Conservation (phyloP, 257 asterid species). For the Solanum sejunctum region DNA sequence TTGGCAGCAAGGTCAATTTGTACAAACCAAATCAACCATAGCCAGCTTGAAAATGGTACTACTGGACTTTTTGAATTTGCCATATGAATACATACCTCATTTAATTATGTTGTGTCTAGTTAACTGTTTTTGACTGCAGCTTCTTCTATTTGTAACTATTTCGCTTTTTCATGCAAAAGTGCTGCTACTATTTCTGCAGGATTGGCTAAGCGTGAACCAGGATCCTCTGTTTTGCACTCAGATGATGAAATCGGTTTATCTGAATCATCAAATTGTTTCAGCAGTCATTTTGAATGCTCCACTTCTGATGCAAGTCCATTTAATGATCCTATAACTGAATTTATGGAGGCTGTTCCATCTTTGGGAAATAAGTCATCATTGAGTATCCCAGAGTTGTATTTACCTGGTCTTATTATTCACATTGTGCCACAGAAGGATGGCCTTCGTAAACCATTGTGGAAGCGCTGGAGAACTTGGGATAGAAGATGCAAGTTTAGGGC, state of each 20-base stretch:
- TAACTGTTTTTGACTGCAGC: not conserved
- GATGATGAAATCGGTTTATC: not conserved
- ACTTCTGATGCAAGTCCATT: not conserved
- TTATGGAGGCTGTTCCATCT: slow-evolving; percentile 10
- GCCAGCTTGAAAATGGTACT: not conserved
- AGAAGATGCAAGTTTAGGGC: slow-evolving; percentile 5
- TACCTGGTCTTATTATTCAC: slow-evolving; percentile 19
- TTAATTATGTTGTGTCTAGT: not conserved
- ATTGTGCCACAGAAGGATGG: slow-evolving; percentile 4
- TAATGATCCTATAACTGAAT: not conserved
- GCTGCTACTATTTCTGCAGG: not conserved
- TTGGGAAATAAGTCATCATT: not conserved
- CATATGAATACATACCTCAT: not conserved
- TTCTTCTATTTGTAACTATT: not conserved
- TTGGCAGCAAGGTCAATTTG: not conserved
- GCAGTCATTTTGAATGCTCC: not conserved
- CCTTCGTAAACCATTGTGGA: slow-evolving; percentile 7
- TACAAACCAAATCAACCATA: not conserved
- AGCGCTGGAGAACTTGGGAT: slow-evolving; percentile 9
- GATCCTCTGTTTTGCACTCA: not conserved
- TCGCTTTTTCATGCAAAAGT: not conserved
- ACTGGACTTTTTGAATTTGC: not conserved
- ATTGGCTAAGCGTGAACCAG: not conserved
- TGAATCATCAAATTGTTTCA: not conserved
- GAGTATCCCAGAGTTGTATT: slow-evolving; percentile 11